Evolutionary conservation across 192 early-diverging fungal genomes (phyloP).

Genomic region (Kickxella alabastrina): DNA sequence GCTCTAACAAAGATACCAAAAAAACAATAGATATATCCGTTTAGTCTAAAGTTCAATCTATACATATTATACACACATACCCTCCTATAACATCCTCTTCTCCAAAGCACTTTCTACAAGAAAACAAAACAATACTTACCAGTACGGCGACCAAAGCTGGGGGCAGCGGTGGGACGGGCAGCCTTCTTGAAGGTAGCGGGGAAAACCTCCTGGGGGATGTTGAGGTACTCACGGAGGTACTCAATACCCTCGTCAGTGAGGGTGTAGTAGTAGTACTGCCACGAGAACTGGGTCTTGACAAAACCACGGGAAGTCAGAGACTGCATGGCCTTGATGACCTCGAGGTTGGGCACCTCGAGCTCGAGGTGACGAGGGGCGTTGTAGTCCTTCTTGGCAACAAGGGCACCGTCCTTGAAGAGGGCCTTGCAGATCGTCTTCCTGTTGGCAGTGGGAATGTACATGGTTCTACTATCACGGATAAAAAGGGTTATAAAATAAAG

Average conservation of each 20-base stretch:
- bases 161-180: constrained; percentile 61
- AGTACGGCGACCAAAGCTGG: constrained; percentile 62
- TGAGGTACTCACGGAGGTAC: constrained; percentile 94
- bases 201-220: constrained; percentile 96
- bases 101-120: neutral
- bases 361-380: constrained; percentile 93
- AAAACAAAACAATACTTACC: too few species aligned
- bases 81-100: neutral
- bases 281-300: constrained; percentile 97
- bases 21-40: neutral
- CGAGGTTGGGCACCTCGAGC: constrained; percentile 94
- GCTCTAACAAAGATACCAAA: constrained; percentile 53
- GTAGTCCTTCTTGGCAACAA: constrained; percentile 99
- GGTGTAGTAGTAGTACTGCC: constrained; percentile 99
- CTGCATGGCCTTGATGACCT: constrained; percentile 99
- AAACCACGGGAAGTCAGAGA: constrained; percentile 88
- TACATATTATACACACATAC: neutral
- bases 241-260: constrained; percentile 97
- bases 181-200: constrained; percentile 97
- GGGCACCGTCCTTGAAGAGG: constrained; percentile 95
- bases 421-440: constrained; percentile 94
- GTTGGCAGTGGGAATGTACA: constrained; percentile 98
- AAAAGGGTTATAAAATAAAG: too few species aligned
- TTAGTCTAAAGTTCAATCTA: constrained; percentile 1
- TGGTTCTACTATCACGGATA: constrained; percentile 53